Conservation (phyloP, 176 grass and related monocot species). For the Guadua angustifolia region DNA sequence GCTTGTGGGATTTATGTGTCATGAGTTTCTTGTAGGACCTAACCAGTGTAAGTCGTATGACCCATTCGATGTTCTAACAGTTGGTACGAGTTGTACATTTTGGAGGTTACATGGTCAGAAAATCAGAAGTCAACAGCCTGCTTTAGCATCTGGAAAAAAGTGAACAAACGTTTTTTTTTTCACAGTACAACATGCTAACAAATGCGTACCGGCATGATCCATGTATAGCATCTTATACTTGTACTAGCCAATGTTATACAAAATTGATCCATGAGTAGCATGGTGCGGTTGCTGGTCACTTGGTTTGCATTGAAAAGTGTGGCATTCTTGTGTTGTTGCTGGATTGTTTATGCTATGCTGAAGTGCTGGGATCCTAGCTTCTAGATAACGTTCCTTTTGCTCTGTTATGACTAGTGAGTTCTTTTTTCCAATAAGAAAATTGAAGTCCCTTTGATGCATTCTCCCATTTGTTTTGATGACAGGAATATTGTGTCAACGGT, state of each 20-base stretch:
- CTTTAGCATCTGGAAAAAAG: neutral
- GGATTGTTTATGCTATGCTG: neutral
- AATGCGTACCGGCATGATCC: neutral
- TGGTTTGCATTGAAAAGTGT: constrained; percentile 2
- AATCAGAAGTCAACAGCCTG: neutral
- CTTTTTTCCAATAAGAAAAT: neutral
- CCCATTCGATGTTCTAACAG: neutral
- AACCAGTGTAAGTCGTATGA: neutral
- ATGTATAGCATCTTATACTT: neutral
- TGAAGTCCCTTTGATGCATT: neutral
- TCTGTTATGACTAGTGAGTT: neutral
- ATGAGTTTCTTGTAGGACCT: neutral
- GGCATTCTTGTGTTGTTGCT: neutral
- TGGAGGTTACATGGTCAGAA: neutral
- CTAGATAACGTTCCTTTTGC: neutral
- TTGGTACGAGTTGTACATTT: neutral
- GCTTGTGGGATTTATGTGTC: neutral
- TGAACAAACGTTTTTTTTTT: neutral
- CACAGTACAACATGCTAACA: neutral
- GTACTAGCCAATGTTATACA: neutral
- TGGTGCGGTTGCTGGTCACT: neutral
- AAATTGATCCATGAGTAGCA: neutral
- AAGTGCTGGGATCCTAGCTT: neutral
- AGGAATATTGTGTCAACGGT: constrained; percentile 98
- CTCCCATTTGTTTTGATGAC: constrained; percentile 29